These are phyloP conservation scores for Meyerozyma guilliermondii DNA, from an alignment of 1,139 yeast species.

Conservation along the genomic window DNA sequence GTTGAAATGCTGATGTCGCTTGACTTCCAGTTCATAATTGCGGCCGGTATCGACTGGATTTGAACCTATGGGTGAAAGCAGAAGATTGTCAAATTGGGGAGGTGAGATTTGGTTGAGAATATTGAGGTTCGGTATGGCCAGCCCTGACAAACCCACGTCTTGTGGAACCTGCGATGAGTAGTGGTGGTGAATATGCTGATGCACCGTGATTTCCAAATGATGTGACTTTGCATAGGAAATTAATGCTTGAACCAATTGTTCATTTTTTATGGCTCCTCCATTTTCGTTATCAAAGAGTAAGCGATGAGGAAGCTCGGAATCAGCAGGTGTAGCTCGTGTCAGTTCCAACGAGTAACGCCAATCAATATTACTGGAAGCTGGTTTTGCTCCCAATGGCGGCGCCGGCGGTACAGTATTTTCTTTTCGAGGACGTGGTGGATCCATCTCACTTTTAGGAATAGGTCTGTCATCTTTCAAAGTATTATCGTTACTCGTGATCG, in stretches of 20 bases:
- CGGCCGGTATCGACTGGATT: neutral
- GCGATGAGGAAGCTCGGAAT: slow-evolving; percentile 14
- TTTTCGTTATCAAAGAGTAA: slow-evolving; percentile 25
- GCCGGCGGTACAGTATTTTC: slow-evolving; percentile 2
- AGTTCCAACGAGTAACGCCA: slow-evolving; percentile 29
- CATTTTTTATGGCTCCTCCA: slow-evolving; percentile 46
- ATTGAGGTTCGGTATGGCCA: neutral
- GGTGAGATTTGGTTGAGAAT: slow-evolving; percentile 2
- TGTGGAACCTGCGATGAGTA: slow-evolving; percentile 34
- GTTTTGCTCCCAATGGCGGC: slow-evolving; percentile 3
- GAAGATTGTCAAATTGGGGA: slow-evolving; percentile 3
- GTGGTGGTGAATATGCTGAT: slow-evolving; percentile 80
- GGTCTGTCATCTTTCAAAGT: too few relatives aligned
- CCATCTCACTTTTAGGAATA: too few relatives aligned
- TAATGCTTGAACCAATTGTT: slow-evolving; percentile 51
- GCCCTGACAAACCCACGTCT: slow-evolving; percentile 5
- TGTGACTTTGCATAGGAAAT: slow-evolving; percentile 58
- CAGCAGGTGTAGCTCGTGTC: neutral
- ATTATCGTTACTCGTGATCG: slow-evolving; percentile 22
- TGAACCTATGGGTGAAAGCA: neutral
- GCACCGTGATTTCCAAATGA: slow-evolving; percentile 63
- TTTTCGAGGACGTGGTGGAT: neutral
- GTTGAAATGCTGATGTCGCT: slow-evolving; percentile 62
- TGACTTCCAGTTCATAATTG: slow-evolving; percentile 1
- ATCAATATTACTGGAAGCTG: slow-evolving; percentile 12